Percentiles rank a stretch among this genome's conserved stretches.
Evolutionary conservation across 352 stramenopile species (phyloP).

Genomic region (Phytopythium chamaehyphon): DNA sequence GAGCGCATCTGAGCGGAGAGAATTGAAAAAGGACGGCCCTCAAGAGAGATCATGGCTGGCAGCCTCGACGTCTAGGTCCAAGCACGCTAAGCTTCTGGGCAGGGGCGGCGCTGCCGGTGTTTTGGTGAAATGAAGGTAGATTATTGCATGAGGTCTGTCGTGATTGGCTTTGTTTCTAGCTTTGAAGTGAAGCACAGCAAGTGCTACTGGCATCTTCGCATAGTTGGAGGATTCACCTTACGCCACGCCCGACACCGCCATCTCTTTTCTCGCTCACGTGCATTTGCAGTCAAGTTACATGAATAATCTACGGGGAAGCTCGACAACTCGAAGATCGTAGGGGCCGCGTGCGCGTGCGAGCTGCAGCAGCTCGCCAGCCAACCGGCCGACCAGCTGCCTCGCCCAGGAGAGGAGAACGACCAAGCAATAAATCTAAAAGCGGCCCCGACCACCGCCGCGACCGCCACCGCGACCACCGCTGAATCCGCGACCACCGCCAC

Average conservation of each 20-base stretch:
- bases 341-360: too few relatives aligned
- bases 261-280: slow-evolving; percentile 1
- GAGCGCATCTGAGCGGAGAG: slow-evolving; percentile 55
- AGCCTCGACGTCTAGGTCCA: too few relatives aligned
- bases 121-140: slow-evolving; percentile 5
- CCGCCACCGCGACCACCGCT: slow-evolving; percentile 29
- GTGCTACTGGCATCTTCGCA: too few relatives aligned
- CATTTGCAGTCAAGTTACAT: slow-evolving; percentile 6
- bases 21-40: neutral
- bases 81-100: neutral
- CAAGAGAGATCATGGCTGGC: too few relatives aligned
- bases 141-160: slow-evolving; percentile 5
- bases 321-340: slow-evolving; percentile 1
- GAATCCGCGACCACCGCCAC: slow-evolving; percentile 23
- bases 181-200: too few relatives aligned
- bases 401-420: slow-evolving; percentile 15
- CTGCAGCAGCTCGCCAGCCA: slow-evolving; percentile 12
- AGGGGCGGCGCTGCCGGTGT: neutral
- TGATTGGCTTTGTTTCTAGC: too few relatives aligned
- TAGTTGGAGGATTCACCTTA: neutral
- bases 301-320: slow-evolving; percentile 9
- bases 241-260: neutral
- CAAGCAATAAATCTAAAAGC: slow-evolving; percentile 29
- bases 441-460: slow-evolving; percentile 19
- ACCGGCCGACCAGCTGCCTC: slow-evolving; percentile 8